Base-by-base conservation (phyloP, 202 grass and related monocot genomes). In the Panicum hallii region DNA sequence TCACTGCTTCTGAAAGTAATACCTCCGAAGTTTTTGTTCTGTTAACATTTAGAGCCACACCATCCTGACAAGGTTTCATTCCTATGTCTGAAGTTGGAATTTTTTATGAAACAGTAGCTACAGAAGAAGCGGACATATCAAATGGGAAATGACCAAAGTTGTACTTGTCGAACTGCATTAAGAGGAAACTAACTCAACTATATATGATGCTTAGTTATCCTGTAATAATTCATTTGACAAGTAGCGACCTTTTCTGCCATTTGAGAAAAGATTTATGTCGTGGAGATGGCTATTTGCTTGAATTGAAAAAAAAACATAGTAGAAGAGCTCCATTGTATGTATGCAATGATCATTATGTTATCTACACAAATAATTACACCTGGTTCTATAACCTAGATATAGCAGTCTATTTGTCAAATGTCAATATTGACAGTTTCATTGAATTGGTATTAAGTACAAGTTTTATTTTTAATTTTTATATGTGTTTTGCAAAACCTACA, bases 401-500 rank as follows among this genome's bases (percentile, higher is more conserved):
- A 63, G 8, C 17, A 15, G 11, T 17, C 11, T 34, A 19, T 49
- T 50, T 47, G 9, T 38, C 60, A 11, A 58, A 79, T 79, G 61
- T 69, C 79, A 87, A 17, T 47, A 44, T 50, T 79, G n/a, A 4
- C 6, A 43, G 14, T 67, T 19, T 9, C 17, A 47, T 70, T 34
- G 1, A 63, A 82, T 75, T 58, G 23, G 16, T 47, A 64, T 64
- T 26, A 34, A 46, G 62, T 47, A 43, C 42, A 79, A 60, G 5
- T 81, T 63, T 42, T 81, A 11, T 72, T 58, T 42, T 41, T 82
- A 72, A 11, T 72, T 58, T 42, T 41, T 82, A 72, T 72, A 6
- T 43, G 38, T 78, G 23, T 64, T 79, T 67, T 78, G 65, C 75
- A 40, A 72, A 72, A 50, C 14, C 17, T 62, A 72, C 86, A 99